Conservation (phyloP, 2,329 filamentous ascomycete genomes). For the Neocatenulostroma microsporum region DNA sequence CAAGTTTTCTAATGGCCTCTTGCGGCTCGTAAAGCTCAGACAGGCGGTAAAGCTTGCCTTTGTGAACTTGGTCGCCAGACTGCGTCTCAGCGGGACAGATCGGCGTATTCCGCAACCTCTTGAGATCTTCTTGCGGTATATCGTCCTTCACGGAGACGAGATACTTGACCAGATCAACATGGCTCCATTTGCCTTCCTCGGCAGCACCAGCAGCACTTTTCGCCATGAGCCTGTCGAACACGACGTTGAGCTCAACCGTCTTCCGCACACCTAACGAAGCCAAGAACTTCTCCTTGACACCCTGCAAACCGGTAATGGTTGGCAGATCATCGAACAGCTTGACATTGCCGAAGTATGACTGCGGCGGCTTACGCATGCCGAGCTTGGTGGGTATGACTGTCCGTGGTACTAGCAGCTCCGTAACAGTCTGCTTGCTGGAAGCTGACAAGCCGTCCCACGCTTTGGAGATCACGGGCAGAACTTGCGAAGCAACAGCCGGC, state of each 20-base stretch:
- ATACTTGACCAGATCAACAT: slow-evolving; percentile 91
- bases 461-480: slow-evolving; percentile 76
- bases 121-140: slow-evolving; percentile 75
- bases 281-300: slow-evolving; percentile 86
- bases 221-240: slow-evolving; percentile 77
- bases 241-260: slow-evolving; percentile 87
- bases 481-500: slow-evolving; percentile 64
- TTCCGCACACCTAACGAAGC: slow-evolving; percentile 80
- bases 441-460: slow-evolving; percentile 75
- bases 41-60: slow-evolving; percentile 54
- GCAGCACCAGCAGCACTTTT: slow-evolving; percentile 41
- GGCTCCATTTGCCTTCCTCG: slow-evolving; percentile 65
- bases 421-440: slow-evolving; percentile 57
- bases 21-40: slow-evolving; percentile 77
- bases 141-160: slow-evolving; percentile 82
- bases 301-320: slow-evolving; percentile 64
- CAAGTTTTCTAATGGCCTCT: slow-evolving; percentile 58
- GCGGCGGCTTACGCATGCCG: slow-evolving; percentile 76
- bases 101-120: slow-evolving; percentile 65
- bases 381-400: slow-evolving; percentile 82
- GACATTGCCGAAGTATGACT: slow-evolving; percentile 89
- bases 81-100: slow-evolving; percentile 70
- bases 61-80: slow-evolving; percentile 30
- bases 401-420: slow-evolving; percentile 56
- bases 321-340: slow-evolving; percentile 92